Evolutionary conservation across 495 filamentous ascomycete species (phyloP), one percentile per base, ranked within the genome.

Genomic region (Talaromyces stipitatus): DNA sequence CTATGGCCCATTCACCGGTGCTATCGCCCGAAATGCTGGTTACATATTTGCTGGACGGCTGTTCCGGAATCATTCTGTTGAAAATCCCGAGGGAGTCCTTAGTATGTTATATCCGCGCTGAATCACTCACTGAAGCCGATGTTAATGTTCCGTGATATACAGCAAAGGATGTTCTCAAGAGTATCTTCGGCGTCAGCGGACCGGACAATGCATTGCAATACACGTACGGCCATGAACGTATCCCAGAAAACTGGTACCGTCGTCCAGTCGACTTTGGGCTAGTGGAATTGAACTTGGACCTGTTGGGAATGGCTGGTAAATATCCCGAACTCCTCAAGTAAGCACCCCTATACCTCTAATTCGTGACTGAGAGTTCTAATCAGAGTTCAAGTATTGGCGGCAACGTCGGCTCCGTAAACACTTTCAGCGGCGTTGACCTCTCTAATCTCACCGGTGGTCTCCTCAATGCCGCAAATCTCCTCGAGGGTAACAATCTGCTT

Each of bases 221-320:
- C 58, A 70, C 60, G 2, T 65, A 72, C 32, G 80, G 80, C 14
- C 69, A 78, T 61, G 80, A 83, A 53, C 63, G 68, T 16, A 82
- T 82, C 36, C 83, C 83, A 0, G 71, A 81, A 26, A 86, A 85
- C 59, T 85, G 80, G 82, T 85, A 84, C 66, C 78, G 76, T 47
- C 73, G 79, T 3, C 64, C 72, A 18, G 56, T 68, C 0, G 74
- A 75, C 52, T 70, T 73, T 48, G 68, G 66, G 6, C 58, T 69
- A 2, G 33, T 72, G n/a, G 57, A 63, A 5, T 59, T 73, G 7
- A 74, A 78, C 30, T 29, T 72, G 18, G 77, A 81, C 56, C 66
- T 69, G 2, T 63, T 78, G 54, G 65, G 60, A 2, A 79, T 67
- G 61, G 58, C 73, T 10, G 6, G 46, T 3, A 64, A 67, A 46